Conservation (phyloP, 2,329 filamentous ascomycete species). For the Fusarium sp. region DNA sequence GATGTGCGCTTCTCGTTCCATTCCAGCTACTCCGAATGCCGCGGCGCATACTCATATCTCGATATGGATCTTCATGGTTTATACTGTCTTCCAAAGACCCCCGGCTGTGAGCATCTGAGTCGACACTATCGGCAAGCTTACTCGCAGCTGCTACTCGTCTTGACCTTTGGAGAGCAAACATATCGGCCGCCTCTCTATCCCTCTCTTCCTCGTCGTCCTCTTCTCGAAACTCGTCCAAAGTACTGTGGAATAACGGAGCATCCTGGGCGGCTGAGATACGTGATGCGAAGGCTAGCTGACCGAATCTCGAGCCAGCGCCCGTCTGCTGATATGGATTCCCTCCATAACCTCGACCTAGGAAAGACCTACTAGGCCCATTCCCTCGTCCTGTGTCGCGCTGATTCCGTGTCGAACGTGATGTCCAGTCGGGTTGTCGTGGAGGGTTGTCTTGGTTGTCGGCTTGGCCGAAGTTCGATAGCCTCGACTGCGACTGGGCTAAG, state of each 20-base stretch:
- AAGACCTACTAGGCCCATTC: conserved; percentile 57
- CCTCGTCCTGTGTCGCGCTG: conserved; percentile 53
- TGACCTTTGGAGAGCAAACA: conserved; percentile 91
- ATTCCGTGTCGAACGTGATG: conserved; percentile 54
- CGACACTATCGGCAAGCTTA: conserved; percentile 86
- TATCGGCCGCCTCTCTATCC: conserved; percentile 92
- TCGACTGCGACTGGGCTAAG: conserved; percentile 95
- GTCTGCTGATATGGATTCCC: conserved; percentile 90
- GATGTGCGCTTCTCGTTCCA: conserved; percentile 63
- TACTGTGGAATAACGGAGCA: conserved; percentile 94
- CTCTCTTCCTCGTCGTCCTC: conserved; percentile 94
- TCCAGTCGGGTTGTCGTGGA: conserved; percentile 53
- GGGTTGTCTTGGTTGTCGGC: conserved; percentile 60
- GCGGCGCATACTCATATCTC: conserved; percentile 63
- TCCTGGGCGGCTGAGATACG: conserved; percentile 80
- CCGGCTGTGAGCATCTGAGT: conserved; percentile 72
- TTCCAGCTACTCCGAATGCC: conserved; percentile 78
- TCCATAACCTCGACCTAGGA: conserved; percentile 62
- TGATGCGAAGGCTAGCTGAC: conserved; percentile 80
- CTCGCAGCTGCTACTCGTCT: conserved; percentile 89
- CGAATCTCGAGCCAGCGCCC: conserved; percentile 78
- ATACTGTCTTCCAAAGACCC: conserved; percentile 55
- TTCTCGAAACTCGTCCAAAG: conserved; percentile 90
- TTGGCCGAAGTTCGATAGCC: conserved; percentile 81
- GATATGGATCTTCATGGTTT: conserved; percentile 56